These are phyloP conservation scores for Pyrus pyrifolia DNA, from an alignment of 306 rosid species.

Conservation along the genomic window DNA sequence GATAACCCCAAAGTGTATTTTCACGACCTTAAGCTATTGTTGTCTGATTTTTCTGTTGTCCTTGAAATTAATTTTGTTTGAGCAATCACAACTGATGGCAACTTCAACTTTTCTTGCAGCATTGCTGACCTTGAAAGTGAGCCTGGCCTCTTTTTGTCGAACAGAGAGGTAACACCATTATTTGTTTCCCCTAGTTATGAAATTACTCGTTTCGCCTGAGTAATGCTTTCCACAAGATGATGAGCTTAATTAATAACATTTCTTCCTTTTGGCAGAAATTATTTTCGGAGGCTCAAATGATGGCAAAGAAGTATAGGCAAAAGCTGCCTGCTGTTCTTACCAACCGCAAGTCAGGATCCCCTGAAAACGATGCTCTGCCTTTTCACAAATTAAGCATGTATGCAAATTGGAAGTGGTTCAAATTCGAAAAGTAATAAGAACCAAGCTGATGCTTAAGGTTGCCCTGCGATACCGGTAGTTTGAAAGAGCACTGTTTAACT, in stretches of 20 bases:
- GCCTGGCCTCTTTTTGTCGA: slow-evolving; percentile 71
- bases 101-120: slow-evolving; percentile 41
- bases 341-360: slow-evolving; percentile 21
- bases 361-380: slow-evolving; percentile 25
- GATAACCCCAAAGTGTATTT: not conserved
- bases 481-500: not conserved
- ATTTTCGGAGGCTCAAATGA: slow-evolving; percentile 61
- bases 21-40: not conserved
- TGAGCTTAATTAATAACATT: not conserved
- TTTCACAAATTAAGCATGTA: slow-evolving; percentile 55
- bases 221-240: not conserved
- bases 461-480: not conserved
- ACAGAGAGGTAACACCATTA: slow-evolving; percentile 50
- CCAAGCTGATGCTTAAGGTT: slow-evolving; percentile 1
- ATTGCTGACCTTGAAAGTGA: slow-evolving; percentile 89
- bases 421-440: slow-evolving; percentile 47
- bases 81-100: not conserved
- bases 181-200: slow-evolving; percentile 2
- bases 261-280: slow-evolving; percentile 45
- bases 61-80: not conserved
- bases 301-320: slow-evolving; percentile 74
- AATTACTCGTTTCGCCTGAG: slow-evolving; percentile 1
- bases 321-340: slow-evolving; percentile 37
- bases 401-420: slow-evolving; percentile 91
- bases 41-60: not conserved